Conservation (phyloP, 257 asterid species). For the Primulina eburnea region DNA sequence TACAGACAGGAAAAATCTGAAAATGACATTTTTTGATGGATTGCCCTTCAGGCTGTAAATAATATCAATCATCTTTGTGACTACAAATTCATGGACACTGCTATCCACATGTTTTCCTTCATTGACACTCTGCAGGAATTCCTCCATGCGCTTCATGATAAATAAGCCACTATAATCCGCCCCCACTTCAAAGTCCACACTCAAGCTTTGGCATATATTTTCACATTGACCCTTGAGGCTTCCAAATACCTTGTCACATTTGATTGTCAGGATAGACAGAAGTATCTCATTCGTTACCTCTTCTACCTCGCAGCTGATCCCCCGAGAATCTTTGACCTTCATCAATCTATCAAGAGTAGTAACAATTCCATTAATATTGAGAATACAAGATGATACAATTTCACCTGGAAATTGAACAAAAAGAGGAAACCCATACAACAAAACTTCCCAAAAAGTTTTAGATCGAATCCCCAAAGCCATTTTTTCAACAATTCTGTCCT, state of each 20-base stretch:
- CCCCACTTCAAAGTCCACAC: slow-evolving; percentile 47
- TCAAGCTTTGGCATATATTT: slow-evolving; percentile 56
- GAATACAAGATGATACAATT: slow-evolving; percentile 73
- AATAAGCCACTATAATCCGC: slow-evolving; percentile 64
- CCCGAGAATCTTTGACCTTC: slow-evolving; percentile 47
- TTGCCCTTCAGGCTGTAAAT: slow-evolving; percentile 62
- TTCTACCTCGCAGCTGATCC: slow-evolving; percentile 43
- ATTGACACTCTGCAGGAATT: slow-evolving; percentile 46
- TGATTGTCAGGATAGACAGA: slow-evolving; percentile 64
- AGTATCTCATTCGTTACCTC: slow-evolving; percentile 58
- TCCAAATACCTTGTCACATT: slow-evolving; percentile 75
- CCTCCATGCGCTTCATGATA: slow-evolving; percentile 77
- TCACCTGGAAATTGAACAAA: slow-evolving; percentile 51
- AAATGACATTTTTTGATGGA: slow-evolving; percentile 39
- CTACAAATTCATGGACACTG: slow-evolving; percentile 59
- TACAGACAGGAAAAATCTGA: slow-evolving; percentile 54
- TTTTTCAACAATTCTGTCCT: slow-evolving; percentile 49
- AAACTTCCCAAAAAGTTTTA: slow-evolving; percentile 67
- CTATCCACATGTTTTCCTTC: slow-evolving; percentile 43
- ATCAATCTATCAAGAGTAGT: slow-evolving; percentile 56
- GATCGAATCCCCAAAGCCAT: slow-evolving; percentile 58
- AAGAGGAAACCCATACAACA: slow-evolving; percentile 76
- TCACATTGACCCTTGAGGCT: slow-evolving; percentile 62
- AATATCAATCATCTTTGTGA: slow-evolving; percentile 61
- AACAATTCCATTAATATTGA: slow-evolving; percentile 60